phyloP scores from a whole-genome alignment of 2,329 filamentous ascomycete genomes.

The Aspergillus oerlinghausenensis region DNA sequence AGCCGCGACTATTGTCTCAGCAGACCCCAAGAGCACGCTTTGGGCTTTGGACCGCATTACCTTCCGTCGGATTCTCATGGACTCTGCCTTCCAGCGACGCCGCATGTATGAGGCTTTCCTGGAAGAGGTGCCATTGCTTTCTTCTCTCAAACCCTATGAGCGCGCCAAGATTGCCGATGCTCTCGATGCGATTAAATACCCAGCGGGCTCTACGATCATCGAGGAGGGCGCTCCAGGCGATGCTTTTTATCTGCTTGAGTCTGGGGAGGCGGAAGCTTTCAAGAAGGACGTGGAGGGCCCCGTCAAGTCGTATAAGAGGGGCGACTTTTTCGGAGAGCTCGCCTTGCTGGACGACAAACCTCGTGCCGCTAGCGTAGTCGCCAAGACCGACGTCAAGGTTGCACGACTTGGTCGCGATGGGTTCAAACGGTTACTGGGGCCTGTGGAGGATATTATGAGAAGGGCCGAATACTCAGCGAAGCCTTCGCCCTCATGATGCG shows the following conservation, averaged over 20 bases:
- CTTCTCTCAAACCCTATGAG: conserved; percentile 82
- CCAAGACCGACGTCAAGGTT: conserved; percentile 83
- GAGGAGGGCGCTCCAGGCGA: conserved; percentile 85
- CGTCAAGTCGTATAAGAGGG: conserved; percentile 80
- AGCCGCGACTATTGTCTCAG: conserved; percentile 86
- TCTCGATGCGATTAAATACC: conserved; percentile 83
- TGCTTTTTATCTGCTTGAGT: conserved; percentile 86
- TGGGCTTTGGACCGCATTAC: conserved; percentile 96
- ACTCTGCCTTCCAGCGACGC: conserved; percentile 90
- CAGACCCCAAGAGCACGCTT: conserved; percentile 70
- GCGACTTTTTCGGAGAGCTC: conserved; percentile 95
- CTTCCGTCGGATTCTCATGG: conserved; percentile 97
- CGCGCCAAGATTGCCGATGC: conserved; percentile 97
- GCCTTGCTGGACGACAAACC: conserved; percentile 91
- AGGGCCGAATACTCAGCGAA: conserved; percentile 48
- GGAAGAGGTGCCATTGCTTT: conserved; percentile 83
- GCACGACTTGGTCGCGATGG: conserved; percentile 88
- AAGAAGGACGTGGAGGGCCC: conserved; percentile 67
- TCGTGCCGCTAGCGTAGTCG: conserved; percentile 81
- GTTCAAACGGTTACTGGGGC: conserved; percentile 87
- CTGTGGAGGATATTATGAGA: conserved; percentile 91
- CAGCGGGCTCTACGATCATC: conserved; percentile 78
- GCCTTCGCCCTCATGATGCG: conserved; percentile 21
- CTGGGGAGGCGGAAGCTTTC: conserved; percentile 79
- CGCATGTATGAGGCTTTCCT: conserved; percentile 97